Percentiles rank a stretch among this genome's conserved stretches.
phyloP scores from a whole-genome alignment of 345 rosid genomes.

The Psidium guajava region DNA sequence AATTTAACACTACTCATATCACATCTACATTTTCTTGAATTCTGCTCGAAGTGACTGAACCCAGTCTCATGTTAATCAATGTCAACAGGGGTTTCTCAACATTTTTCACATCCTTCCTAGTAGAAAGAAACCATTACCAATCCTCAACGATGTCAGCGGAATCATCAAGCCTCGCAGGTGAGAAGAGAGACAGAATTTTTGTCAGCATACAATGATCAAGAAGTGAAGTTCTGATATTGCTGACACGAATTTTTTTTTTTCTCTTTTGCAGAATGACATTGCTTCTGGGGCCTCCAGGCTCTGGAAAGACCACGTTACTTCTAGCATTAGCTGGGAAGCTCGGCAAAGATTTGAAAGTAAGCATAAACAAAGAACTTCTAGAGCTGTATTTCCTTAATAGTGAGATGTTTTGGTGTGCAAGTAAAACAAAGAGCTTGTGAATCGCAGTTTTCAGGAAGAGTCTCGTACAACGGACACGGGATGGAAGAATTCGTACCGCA shows the following conservation, averaged over 20 bases:
- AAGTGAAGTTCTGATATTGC: not conserved
- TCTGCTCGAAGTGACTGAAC: not conserved
- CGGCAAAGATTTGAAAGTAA: slow-evolving; percentile 37
- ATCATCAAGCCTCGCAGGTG: slow-evolving; percentile 47
- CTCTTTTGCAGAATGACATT: slow-evolving; percentile 35
- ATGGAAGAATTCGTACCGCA: slow-evolving; percentile 63
- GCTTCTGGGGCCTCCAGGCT: slow-evolving; percentile 53
- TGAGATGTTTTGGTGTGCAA: not conserved
- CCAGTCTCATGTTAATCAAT: not conserved
- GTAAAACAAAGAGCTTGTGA: not conserved
- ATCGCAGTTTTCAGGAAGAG: slow-evolving; percentile 42
- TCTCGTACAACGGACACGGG: slow-evolving; percentile 49
- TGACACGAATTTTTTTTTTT: not conserved
- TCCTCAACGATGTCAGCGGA: slow-evolving; percentile 38
- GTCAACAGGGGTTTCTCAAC: slow-evolving; percentile 29
- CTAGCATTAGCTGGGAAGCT: slow-evolving; percentile 52
- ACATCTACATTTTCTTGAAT: not conserved
- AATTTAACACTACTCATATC: not conserved
- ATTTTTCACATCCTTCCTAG: slow-evolving; percentile 35
- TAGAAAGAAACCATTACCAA: slow-evolving; percentile 30
- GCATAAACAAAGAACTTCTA: not conserved
- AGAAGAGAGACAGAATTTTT: not conserved
- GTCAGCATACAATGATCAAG: not conserved
- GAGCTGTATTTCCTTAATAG: not conserved
- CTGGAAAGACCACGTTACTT: slow-evolving; percentile 50